Evolutionary conservation across 805 yeast genomes (phyloP).

Genomic region (Pichia ethanolica): DNA sequence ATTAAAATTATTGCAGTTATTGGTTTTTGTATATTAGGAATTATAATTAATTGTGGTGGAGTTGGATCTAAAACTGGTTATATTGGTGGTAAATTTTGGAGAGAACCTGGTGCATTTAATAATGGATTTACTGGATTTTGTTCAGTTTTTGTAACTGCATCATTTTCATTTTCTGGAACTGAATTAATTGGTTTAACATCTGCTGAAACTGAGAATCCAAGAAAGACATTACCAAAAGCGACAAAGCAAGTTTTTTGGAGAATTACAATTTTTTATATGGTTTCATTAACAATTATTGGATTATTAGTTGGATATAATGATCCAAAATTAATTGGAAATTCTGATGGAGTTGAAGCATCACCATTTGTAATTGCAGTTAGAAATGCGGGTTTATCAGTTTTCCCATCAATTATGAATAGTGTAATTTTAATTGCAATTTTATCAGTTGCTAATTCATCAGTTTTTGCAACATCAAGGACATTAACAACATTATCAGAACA

Average conservation of each 20-base stretch:
- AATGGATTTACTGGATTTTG: slow-evolving; percentile 50
- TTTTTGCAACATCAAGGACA: slow-evolving; percentile 60
- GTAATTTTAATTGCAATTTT: slow-evolving; percentile 59
- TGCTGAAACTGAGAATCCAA: slow-evolving; percentile 51
- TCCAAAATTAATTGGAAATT: slow-evolving; percentile 38
- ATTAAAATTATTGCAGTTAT: slow-evolving; percentile 46
- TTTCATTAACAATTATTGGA: slow-evolving; percentile 44
- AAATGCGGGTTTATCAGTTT: slow-evolving; percentile 48
- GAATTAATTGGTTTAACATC: slow-evolving; percentile 56
- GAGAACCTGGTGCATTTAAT: slow-evolving; percentile 47
- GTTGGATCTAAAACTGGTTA: slow-evolving; percentile 47
- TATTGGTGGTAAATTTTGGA: slow-evolving; percentile 53
- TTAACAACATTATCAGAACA: slow-evolving; percentile 55
- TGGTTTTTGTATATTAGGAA: slow-evolving; percentile 47
- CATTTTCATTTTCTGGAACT: slow-evolving; percentile 55
- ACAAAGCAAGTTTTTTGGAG: slow-evolving; percentile 57
- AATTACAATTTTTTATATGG: slow-evolving; percentile 45
- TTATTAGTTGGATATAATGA: slow-evolving; percentile 51
- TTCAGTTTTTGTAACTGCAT: slow-evolving; percentile 49
- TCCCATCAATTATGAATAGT: slow-evolving; percentile 61
- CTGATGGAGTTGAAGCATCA: slow-evolving; percentile 48
- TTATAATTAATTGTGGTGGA: slow-evolving; percentile 50
- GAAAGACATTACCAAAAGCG: slow-evolving; percentile 50
- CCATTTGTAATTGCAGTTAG: slow-evolving; percentile 61
- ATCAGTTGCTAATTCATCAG: slow-evolving; percentile 65